A percentile compares a stretch with the other conserved stretches of the same genome.
Conservation (phyloP, 1,284 basidiomycete genomes). For the Trichosporon faecale region DNA sequence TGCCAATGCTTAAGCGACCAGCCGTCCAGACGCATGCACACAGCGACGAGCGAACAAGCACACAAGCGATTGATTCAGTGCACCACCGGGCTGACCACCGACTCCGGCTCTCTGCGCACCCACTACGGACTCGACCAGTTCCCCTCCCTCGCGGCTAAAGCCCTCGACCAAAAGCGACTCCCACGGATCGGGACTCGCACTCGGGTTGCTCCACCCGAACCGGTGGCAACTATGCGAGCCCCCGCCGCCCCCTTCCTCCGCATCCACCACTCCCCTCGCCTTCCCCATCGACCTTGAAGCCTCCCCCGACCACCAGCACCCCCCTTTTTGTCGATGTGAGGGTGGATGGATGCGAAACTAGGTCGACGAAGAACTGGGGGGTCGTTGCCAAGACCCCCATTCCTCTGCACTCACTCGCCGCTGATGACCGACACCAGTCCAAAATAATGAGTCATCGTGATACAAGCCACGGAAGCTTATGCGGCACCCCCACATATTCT, state of each 20-base stretch:
- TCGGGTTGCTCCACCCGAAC: background rate
- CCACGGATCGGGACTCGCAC: background rate
- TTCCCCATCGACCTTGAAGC: background rate
- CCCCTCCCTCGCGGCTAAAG: background rate
- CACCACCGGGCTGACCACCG: background rate
- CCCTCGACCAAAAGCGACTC: background rate
- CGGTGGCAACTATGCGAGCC: background rate
- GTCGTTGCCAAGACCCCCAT: background rate
- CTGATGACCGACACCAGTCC: background rate
- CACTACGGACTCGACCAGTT: background rate
- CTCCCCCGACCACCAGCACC: background rate
- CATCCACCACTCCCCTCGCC: background rate
- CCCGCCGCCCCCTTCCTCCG: background rate
- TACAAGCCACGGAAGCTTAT: background rate
- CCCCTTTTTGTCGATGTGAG: background rate
- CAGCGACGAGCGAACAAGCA: background rate
- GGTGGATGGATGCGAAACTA: background rate
- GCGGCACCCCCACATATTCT: background rate
- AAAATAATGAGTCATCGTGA: conserved; percentile 3
- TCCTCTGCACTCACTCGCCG: background rate
- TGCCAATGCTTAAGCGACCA: background rate
- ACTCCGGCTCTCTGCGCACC: background rate
- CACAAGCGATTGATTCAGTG: background rate
- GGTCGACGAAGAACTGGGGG: background rate
- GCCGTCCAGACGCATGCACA: background rate